phyloP scores from a whole-genome alignment of 306 rosid genomes.

The Cicer judaicum region DNA sequence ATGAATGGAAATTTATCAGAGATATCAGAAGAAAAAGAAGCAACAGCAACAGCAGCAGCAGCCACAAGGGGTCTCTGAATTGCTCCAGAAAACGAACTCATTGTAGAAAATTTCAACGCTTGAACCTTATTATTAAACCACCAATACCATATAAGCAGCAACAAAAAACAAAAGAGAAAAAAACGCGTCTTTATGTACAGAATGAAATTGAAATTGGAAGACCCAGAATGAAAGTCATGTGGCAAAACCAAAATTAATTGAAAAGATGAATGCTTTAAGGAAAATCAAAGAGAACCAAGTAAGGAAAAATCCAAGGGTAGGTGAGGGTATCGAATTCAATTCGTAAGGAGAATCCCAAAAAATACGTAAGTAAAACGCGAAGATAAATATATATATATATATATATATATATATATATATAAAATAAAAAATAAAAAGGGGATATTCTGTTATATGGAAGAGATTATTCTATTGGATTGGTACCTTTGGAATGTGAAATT shows the following conservation, averaged over 20 bases:
- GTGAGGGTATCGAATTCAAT: constrained; percentile 23
- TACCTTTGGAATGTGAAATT: constrained; percentile 39
- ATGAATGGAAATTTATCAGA: constrained; percentile 60
- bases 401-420: too few species aligned
- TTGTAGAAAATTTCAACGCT: constrained; percentile 42
- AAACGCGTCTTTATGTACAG: neutral
- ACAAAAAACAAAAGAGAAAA: neutral
- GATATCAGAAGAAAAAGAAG: constrained; percentile 77
- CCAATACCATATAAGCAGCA: neutral
- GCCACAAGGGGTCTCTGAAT: constrained; percentile 90
- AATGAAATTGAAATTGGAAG: constrained; percentile 21
- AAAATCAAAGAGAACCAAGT: neutral
- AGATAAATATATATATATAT: neutral
- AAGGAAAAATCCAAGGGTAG: neutral
- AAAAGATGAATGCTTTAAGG: constrained; percentile 35
- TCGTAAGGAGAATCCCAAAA: constrained; percentile 22
- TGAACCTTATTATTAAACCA: constrained; percentile 43
- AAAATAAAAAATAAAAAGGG: constrained; percentile 31
- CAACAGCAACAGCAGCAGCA: constrained; percentile 77
- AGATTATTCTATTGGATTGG: constrained; percentile 46
- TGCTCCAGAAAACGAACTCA: constrained; percentile 80
- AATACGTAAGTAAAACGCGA: constrained; percentile 50
- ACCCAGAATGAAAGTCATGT: constrained; percentile 17
- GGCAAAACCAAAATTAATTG: neutral
- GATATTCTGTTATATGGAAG: constrained; percentile 48